phyloP scores from a whole-genome alignment of 2,329 filamentous ascomycete species.

The Botrytis fragariae region DNA sequence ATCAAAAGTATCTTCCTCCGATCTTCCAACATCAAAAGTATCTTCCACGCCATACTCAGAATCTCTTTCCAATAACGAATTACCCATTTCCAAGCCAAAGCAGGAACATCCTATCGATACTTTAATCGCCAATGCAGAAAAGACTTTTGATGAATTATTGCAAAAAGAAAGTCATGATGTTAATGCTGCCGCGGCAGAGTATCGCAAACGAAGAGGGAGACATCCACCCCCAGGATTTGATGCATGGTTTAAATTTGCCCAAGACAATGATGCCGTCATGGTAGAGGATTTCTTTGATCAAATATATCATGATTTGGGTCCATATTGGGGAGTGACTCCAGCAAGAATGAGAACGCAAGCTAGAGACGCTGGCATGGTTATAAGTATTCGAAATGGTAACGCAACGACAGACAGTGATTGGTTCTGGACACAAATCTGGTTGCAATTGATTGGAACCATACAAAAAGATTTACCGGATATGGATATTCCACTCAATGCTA shows the following conservation, averaged over 20 bases:
- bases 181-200: conserved; percentile 48
- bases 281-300: conserved; percentile 61
- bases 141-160: conserved; percentile 42
- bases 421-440: conserved; percentile 45
- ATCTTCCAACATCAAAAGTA: not conserved
- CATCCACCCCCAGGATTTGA: conserved; percentile 64
- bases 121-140: conserved; percentile 44
- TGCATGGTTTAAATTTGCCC: conserved; percentile 55
- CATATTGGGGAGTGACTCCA: conserved; percentile 46
- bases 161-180: conserved; percentile 45
- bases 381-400: conserved; percentile 53
- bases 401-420: conserved; percentile 47
- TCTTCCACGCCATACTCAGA: not conserved
- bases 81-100: conserved; percentile 1
- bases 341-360: conserved; percentile 51
- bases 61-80: not conserved
- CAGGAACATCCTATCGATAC: conserved; percentile 46
- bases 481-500: conserved; percentile 63
- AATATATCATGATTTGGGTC: conserved; percentile 52
- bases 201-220: conserved; percentile 54
- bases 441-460: conserved; percentile 42
- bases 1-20: not conserved
- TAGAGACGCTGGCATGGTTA: conserved; percentile 58
- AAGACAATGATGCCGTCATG: conserved; percentile 50
- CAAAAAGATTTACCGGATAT: conserved; percentile 58